phyloP scores from a whole-genome alignment of 2,329 filamentous ascomycete species.

The Phyllosticta ampelicida region DNA sequence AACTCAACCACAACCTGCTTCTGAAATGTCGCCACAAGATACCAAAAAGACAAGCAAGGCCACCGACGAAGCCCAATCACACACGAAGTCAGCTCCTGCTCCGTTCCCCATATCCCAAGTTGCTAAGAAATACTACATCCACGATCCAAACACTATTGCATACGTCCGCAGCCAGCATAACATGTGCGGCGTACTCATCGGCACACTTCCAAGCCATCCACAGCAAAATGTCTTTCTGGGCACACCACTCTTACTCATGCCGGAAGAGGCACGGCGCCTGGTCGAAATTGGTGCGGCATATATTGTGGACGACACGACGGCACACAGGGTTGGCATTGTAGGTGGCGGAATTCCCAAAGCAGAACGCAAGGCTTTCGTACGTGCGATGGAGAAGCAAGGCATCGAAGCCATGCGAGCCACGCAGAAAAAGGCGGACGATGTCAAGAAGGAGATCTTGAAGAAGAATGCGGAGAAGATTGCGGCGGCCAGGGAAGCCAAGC shows the following conservation, averaged over 20 bases:
- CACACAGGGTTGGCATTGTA: slow-evolving; percentile 56
- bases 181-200: slow-evolving; percentile 76
- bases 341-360: slow-evolving; percentile 40
- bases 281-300: slow-evolving; percentile 67
- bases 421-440: slow-evolving; percentile 39
- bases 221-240: slow-evolving; percentile 93
- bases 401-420: slow-evolving; percentile 37
- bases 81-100: background rate
- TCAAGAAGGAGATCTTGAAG: slow-evolving; percentile 15
- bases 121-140: slow-evolving; percentile 74
- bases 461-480: slow-evolving; percentile 10
- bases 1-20: background rate
- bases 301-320: slow-evolving; percentile 66
- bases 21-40: background rate
- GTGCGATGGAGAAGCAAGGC: slow-evolving; percentile 45
- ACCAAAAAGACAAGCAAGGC: background rate
- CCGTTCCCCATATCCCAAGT: slow-evolving; percentile 73
- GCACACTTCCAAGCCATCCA: slow-evolving; percentile 80
- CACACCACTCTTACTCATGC: slow-evolving; percentile 77
- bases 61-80: background rate
- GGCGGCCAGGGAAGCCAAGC: slow-evolving; percentile 18
- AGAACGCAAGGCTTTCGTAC: slow-evolving; percentile 52
- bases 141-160: slow-evolving; percentile 71
- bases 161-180: slow-evolving; percentile 69
- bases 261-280: slow-evolving; percentile 76